phyloP scores from a whole-genome alignment of 2,329 filamentous ascomycete species.

The Pseudocercospora macadamiae region DNA sequence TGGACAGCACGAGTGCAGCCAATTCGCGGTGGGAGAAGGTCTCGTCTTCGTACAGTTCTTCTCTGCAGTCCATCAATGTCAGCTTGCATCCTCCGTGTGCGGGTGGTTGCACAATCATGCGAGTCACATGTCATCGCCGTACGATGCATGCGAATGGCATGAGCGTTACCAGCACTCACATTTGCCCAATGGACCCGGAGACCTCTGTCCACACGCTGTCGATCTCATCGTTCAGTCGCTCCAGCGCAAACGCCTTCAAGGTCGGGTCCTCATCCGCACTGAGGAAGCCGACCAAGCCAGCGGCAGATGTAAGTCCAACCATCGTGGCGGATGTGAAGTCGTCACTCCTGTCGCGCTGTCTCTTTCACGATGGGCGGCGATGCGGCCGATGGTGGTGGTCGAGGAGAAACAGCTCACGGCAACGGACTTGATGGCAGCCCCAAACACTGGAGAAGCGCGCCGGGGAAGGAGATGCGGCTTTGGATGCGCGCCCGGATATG shows the following conservation, averaged over 20 bases:
- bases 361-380: not conserved
- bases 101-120: not conserved
- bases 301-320: constrained; percentile 92
- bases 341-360: not conserved
- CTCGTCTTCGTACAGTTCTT: constrained; percentile 96
- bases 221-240: constrained; percentile 94
- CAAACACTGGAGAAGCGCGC: constrained; percentile 13
- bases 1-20: constrained; percentile 90
- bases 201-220: constrained; percentile 98
- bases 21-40: constrained; percentile 91
- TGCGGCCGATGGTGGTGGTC: constrained; percentile 3
- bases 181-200: constrained; percentile 85
- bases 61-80: constrained; percentile 58
- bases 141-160: not conserved
- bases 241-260: constrained; percentile 91
- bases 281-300: constrained; percentile 91
- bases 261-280: constrained; percentile 85
- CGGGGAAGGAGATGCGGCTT: constrained; percentile 13
- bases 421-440: constrained; percentile 5
- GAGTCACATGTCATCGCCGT: not conserved
- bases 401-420: not conserved
- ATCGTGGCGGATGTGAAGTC: constrained; percentile 52
- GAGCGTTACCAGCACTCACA: constrained; percentile 67
- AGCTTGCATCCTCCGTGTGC: constrained; percentile 12
- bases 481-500: not conserved